Evolutionary conservation across 768 basidiomycete genomes (phyloP).

Genomic region (Lactarius tabidus): DNA sequence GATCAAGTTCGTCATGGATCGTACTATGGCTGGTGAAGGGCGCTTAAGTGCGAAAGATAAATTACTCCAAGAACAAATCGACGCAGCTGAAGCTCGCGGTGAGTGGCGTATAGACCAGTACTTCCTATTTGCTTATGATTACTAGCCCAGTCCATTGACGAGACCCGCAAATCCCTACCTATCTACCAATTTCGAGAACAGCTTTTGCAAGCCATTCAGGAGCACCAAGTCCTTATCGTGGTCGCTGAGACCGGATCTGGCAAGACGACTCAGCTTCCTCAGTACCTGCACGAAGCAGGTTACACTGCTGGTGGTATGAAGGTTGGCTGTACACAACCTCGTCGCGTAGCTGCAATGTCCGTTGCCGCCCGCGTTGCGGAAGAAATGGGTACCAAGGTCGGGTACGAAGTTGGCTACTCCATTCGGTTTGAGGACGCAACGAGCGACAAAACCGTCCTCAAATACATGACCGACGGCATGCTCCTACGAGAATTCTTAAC

Average conservation of each 20-base stretch:
- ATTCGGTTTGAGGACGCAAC: conserved; percentile 99
- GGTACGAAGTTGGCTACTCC: conserved; percentile 98
- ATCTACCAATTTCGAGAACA: conserved; percentile 87
- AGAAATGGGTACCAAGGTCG: conserved; percentile 96
- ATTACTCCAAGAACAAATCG: conserved; percentile 80
- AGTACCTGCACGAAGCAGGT: conserved; percentile 97
- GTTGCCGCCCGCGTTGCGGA: conserved; percentile 99
- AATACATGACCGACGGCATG: conserved; percentile 99
- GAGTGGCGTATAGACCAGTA: conserved; percentile 28
- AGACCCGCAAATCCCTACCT: conserved; percentile 89
- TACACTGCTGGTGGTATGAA: conserved; percentile 85
- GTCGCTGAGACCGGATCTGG: conserved; percentile 99
- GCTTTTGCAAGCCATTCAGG: conserved; percentile 81
- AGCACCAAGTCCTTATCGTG: conserved; percentile 94
- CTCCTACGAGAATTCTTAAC: conserved; percentile 94
- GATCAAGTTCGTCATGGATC: conserved; percentile 91
- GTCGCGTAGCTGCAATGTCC: conserved; percentile 98
- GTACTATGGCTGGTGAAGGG: conserved; percentile 58
- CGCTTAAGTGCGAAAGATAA: conserved; percentile 81
- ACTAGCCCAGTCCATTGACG: conserved; percentile 82
- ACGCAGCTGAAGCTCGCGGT: conserved; percentile 90
- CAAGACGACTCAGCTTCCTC: conserved; percentile 97
- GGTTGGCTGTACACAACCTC: conserved; percentile 95
- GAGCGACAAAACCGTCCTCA: conserved; percentile 96
- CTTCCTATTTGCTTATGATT: conserved; percentile 6